Evolutionary conservation across 805 yeast species (phyloP), one percentile per base, ranked within the genome.

Genomic region (Metschnikowia borealis): DNA sequence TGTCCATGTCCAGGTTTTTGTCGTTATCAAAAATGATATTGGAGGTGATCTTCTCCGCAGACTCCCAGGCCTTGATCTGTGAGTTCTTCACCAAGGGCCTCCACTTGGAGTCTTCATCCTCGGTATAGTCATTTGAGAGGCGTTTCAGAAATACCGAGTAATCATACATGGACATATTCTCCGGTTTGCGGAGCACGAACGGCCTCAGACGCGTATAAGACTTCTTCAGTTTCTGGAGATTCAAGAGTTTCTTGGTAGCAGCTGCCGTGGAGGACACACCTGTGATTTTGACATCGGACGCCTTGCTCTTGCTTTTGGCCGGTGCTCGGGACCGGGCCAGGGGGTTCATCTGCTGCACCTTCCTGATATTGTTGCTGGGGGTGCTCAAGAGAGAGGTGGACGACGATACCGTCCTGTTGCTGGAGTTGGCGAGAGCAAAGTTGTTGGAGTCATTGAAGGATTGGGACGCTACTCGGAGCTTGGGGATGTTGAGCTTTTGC

Each of bases 41-140:
- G 23, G 61, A 56, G 49, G 68, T 65, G 39, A 70, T 65, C 53
- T 68, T 67, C 51, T 73, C 77, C 1, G 76, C 77, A 26, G 70
- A 65, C 52, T 73, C 77, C 78, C 78, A 73, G 17, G 77, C 77
- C 46, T 66, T 64, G 11, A 73, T 61, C 54, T 72, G 77, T n/a
- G 75, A 68, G 38, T 68, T 70, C 56, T 69, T 73, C 8, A 71
- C 57, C 14, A 65, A 62, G 1, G 74, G 75, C 20, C 70, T 68
- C n/a, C 61, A 45, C 33, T 26, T 42, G 2, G 20, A 21, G 13
- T 15, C 47, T 13, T 43, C 53, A 3, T 39, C 36, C 3, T 39
- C 56, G n/a, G 44, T 32, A n/a, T 3, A 6, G 11, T 33, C 46
- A 5, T 21, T 10, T 14, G 6, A 15, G 31, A 43, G 38, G 6